Evolutionary conservation across 345 rosid species (phyloP), one percentile per base, ranked within the genome.

Genomic region (Syzygium aromaticum): DNA sequence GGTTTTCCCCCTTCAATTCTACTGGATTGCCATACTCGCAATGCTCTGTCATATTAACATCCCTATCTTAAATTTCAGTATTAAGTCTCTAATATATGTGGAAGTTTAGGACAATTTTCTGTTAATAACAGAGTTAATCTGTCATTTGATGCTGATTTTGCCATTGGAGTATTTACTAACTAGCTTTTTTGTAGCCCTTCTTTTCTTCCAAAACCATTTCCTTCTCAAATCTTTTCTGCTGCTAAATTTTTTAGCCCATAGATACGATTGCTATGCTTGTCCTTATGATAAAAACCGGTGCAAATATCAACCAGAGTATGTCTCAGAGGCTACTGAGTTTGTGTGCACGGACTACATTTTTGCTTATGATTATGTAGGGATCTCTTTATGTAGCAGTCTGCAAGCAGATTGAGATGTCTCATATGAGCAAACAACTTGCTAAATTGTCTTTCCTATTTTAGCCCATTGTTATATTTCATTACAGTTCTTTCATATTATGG

Each of bases 1-100:
- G 99, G 99, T 89, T 85, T 57, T 38, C 25, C 82, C 49, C 82
- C 82, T 33, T 38, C 23, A 27, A 56, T 51, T 80, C 52, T 78
- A 25, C 61, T 77, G 11, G 14, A 23, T 25, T 6, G 22, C 16
- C 30, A 25, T 54, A 38, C 38, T 73, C 11, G 2, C 54, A 21
- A 38, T 30, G 22, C 67, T 63, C 54, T 52, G 8, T n/a, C 21
- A 51, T 80, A 15, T 30, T n/a, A 22, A n/a, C 22, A 17, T 86
- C 25, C n/a, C 15, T 56, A 33, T 27, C 52, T 49, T 54, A 40
- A n/a, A 85, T 30, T 33, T 46, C 27, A 40, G 73, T 85, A 85
- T 85, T 85, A 10, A 64, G 78, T 30, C 23, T 73, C 49, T 38
- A 73, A 38, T 38, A 40, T 11, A 73, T 2, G 3, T 19, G 80